A percentile compares a stretch with the other conserved stretches of the same genome.
Evolutionary conservation across 2,329 filamentous ascomycete genomes (phyloP).

Genomic region (Didymella lethalis): DNA sequence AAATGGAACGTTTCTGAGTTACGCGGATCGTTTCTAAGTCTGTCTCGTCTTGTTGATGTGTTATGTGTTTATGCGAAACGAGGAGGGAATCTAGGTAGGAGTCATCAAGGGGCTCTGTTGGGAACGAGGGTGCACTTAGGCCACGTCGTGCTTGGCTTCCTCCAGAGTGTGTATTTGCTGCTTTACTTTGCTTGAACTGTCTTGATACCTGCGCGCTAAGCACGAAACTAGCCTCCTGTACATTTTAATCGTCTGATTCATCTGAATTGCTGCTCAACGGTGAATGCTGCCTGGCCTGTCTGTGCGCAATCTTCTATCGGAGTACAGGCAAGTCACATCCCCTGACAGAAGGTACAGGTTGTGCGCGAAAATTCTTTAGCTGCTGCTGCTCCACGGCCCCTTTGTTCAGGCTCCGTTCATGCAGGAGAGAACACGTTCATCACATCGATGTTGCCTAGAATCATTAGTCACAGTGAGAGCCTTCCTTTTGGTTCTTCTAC

Average conservation of each 20-base stretch:
- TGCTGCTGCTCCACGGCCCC: slow-evolving; percentile 12
- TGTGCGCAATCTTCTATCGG: neutral
- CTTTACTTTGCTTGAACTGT: neutral
- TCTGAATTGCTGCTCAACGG: neutral
- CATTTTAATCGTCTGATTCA: slow-evolving; percentile 8
- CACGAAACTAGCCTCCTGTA: slow-evolving; percentile 10
- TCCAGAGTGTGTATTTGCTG: neutral
- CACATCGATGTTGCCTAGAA: no score
- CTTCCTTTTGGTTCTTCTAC: no score
- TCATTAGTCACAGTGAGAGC: no score
- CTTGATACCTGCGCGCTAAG: slow-evolving; percentile 20
- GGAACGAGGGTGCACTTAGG: slow-evolving; percentile 8
- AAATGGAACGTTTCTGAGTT: slow-evolving; percentile 15
- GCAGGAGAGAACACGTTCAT: slow-evolving; percentile 11
- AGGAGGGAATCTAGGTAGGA: neutral
- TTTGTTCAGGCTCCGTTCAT: slow-evolving; percentile 9
- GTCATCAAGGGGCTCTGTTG: neutral
- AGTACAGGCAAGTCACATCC: neutral
- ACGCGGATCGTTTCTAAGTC: slow-evolving; percentile 14
- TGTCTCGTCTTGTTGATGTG: neutral
- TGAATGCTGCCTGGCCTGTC: neutral
- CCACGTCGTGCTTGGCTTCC: slow-evolving; percentile 5
- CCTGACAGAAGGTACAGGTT: neutral
- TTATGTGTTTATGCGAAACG: slow-evolving; percentile 8
- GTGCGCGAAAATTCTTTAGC: slow-evolving; percentile 1